Evolutionary conservation across 2,329 filamentous ascomycete genomes (phyloP), one percentile per base, ranked within the genome.

Genomic region (Xylariaceae sp.): DNA sequence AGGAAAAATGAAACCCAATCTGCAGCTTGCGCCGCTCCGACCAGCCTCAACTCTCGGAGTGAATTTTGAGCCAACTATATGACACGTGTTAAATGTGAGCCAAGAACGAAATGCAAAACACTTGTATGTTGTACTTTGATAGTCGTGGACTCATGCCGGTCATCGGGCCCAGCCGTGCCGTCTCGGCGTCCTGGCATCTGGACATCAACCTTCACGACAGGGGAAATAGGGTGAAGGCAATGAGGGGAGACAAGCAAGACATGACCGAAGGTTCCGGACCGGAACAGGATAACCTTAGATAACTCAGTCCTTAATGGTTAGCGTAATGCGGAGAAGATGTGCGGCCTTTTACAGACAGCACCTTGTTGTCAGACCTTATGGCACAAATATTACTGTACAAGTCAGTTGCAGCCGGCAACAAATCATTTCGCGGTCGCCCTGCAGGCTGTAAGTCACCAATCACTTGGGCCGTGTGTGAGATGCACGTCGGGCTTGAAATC

Each of bases 191-290:
- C 41, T 21, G 39, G 28, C 23, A 19, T 29, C 29, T 23, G n/a
- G n/a, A n/a, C n/a, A n/a, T n/a, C n/a, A 36, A 33, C 21, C 32
- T 15, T 23, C 12, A n/a, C 28, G 41, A 11, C 36, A 41, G 42
- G 38, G 38, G 42, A 18, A 42, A 38, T 33, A 33, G 28, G 15
- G 23, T n/a, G n/a, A n/a, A 19, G 24, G 31, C 9, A 24, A 24
- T 39, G 19, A 23, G 41, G 38, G 27, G 33, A 40, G 40, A 40
- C 34, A 38, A 41, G 40, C 43, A 42, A 48, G 43, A 34, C 40
- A 38, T 30, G 26, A 28, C 38, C 36, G 33, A 40, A 13, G 15
- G 11, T 31, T 31, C 44, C 40, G 38, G 39, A 19, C 14, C 36
- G 39, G 32, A n/a, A n/a, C n/a, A n/a, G n/a, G n/a, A n/a, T n/a